These are phyloP conservation scores for Royoungia palumana DNA, from an alignment of 768 basidiomycete genomes.

Conservation along the genomic window DNA sequence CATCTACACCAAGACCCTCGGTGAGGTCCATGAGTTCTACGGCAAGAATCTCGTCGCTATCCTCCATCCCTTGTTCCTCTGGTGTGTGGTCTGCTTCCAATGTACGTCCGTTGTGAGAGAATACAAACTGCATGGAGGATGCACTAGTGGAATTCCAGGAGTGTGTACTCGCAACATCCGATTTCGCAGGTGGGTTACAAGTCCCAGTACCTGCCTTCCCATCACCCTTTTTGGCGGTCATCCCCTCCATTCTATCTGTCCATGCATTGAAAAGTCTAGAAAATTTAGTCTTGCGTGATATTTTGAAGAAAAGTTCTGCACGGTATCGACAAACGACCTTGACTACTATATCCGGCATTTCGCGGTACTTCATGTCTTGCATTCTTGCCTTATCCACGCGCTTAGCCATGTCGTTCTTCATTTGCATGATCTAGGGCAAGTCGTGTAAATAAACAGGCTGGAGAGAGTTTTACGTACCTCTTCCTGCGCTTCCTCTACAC, in stretches of 20 bases:
- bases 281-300: constrained; percentile 85
- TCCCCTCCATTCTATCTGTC: constrained; percentile 83
- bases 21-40: constrained; percentile 91
- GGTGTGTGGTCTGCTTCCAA: constrained; percentile 82
- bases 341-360: constrained; percentile 87
- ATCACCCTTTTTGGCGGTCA: constrained; percentile 44
- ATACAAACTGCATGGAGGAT: constrained; percentile 72
- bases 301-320: constrained; percentile 90
- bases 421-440: constrained; percentile 60
- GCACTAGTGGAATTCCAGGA: constrained; percentile 37
- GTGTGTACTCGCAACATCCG: constrained; percentile 47
- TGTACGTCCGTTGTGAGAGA: constrained; percentile 77
- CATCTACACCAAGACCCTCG: constrained; percentile 57
- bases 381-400: constrained; percentile 75
- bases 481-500: constrained; percentile 83
- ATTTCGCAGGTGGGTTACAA: constrained; percentile 49
- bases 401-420: constrained; percentile 80
- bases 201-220: constrained; percentile 27
- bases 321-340: constrained; percentile 88
- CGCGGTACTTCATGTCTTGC: constrained; percentile 77
- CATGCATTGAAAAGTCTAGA: constrained; percentile 81
- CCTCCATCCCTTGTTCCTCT: constrained; percentile 84
- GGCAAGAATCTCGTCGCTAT: constrained; percentile 84
- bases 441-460: constrained; percentile 3
- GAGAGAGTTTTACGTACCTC: constrained; percentile 47